A percentile compares a stretch with the other conserved stretches of the same genome.
These are phyloP conservation scores for Cucurbita maxima DNA, from an alignment of 306 rosid species.

Conservation along the genomic window DNA sequence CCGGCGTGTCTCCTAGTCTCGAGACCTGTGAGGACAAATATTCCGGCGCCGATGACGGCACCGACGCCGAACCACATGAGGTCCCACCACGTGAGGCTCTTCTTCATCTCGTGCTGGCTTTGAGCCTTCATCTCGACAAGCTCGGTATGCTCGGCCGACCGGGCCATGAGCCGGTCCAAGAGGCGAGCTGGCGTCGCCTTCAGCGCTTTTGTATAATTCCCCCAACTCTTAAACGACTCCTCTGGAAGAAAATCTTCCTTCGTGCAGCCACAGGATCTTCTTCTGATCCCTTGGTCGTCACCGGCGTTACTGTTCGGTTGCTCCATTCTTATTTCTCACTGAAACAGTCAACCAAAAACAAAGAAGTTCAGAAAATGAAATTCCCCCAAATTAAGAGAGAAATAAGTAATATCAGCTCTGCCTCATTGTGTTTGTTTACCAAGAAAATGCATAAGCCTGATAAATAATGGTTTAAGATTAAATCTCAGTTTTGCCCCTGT, in stretches of 20 bases:
- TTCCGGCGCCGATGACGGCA: conserved; percentile 71
- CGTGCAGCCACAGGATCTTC: conserved; percentile 31
- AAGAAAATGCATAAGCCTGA: not conserved
- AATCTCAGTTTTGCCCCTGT: not conserved
- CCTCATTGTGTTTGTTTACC: not conserved
- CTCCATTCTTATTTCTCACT: conserved; percentile 22
- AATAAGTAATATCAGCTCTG: not conserved
- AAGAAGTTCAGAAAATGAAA: not conserved
- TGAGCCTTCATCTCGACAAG: conserved; percentile 47
- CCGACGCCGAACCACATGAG: conserved; percentile 82
- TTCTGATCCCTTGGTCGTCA: conserved; percentile 13
- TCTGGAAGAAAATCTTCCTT: conserved; percentile 63
- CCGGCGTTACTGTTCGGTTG: not conserved
- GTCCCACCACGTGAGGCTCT: conserved; percentile 83
- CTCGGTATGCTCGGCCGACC: conserved; percentile 47
- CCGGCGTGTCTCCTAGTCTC: conserved; percentile 34
- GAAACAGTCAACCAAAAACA: not conserved
- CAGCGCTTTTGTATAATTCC: conserved; percentile 33
- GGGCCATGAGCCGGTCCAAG: conserved; percentile 29
- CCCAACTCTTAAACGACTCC: conserved; percentile 61
- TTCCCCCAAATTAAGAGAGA: not conserved
- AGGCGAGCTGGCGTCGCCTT: conserved; percentile 39
- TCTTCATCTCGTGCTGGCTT: conserved; percentile 73
- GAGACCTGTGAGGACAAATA: conserved; percentile 70
- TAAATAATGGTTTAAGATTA: not conserved